phyloP scores from a whole-genome alignment of 108 stramenopile genomes.

The Cyclotella atomus region DNA sequence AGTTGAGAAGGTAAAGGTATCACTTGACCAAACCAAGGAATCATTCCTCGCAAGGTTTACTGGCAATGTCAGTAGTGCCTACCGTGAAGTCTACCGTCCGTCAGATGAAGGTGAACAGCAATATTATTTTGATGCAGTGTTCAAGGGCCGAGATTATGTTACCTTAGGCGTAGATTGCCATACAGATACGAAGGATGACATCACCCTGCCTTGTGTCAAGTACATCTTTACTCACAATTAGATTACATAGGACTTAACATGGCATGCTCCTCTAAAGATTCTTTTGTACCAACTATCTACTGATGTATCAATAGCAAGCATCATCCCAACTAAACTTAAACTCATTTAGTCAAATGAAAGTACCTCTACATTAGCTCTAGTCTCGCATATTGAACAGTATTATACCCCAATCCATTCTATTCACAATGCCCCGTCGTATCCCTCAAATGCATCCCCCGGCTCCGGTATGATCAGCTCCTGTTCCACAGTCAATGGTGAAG shows the following conservation, averaged over 20 bases:
- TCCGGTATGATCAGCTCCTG: conserved; percentile 44
- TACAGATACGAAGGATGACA: conserved; percentile 42
- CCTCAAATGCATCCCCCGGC: conserved; percentile 31
- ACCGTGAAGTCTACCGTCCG: conserved; percentile 52
- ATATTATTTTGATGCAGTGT: conserved; percentile 57
- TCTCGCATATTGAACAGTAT: neutral
- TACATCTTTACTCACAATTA: conserved; percentile 34
- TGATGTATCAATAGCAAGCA: neutral
- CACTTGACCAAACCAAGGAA: conserved; percentile 58
- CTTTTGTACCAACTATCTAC: neutral
- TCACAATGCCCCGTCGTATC: conserved; percentile 51
- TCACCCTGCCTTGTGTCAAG: conserved; percentile 55
- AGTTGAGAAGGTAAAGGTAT: conserved; percentile 56
- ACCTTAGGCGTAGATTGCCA: conserved; percentile 56
- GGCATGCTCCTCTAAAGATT: neutral
- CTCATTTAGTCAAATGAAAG: conserved; percentile 17
- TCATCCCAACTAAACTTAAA: conserved; percentile 4
- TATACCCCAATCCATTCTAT: neutral
- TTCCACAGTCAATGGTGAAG: conserved; percentile 22
- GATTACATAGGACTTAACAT: neutral
- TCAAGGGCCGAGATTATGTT: conserved; percentile 52
- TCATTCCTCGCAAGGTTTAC: conserved; percentile 47
- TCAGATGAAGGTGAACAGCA: conserved; percentile 46
- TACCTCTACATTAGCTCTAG: conserved; percentile 17
- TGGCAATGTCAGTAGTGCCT: conserved; percentile 54